Evolutionary conservation across 495 filamentous ascomycete genomes (phyloP).

Genomic region (Copromyces sp.): DNA sequence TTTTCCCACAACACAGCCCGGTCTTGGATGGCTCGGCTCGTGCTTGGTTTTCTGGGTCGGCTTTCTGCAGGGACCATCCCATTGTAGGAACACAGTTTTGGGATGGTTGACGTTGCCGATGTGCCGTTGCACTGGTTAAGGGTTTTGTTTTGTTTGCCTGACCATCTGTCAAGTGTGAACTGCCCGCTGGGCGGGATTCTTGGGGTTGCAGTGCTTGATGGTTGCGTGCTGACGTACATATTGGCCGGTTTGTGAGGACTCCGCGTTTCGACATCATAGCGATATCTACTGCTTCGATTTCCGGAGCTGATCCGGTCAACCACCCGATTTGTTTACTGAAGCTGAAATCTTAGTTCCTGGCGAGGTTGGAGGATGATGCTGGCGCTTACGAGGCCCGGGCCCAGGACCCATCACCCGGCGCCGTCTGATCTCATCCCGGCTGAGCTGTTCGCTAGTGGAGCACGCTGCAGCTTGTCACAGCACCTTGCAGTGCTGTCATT

Average conservation of each 20-base stretch:
- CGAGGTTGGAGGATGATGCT: background rate
- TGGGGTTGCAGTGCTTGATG: background rate
- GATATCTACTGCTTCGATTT: background rate
- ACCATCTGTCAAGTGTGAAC: too few species aligned
- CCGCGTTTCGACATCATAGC: background rate
- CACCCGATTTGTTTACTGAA: background rate
- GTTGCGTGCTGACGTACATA: background rate
- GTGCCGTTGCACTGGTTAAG: background rate
- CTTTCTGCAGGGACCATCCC: background rate
- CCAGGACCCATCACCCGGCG: background rate
- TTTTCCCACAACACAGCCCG: background rate
- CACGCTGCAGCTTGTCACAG: background rate
- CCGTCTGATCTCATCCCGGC: background rate
- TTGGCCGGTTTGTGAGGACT: background rate
- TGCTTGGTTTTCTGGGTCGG: background rate
- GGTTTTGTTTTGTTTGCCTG: background rate
- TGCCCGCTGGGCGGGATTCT: background rate
- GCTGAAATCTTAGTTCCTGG: background rate
- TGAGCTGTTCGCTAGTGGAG: background rate
- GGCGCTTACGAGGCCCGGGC: background rate
- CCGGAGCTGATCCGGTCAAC: background rate
- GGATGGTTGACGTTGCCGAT: background rate
- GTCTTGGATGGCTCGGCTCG: background rate
- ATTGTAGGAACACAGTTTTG: background rate
- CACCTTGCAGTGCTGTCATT: background rate